Percentiles rank a stretch among this genome's conserved stretches.
phyloP scores from a whole-genome alignment of 1,284 basidiomycete genomes.

The Melampsora abietis-canadensis region DNA sequence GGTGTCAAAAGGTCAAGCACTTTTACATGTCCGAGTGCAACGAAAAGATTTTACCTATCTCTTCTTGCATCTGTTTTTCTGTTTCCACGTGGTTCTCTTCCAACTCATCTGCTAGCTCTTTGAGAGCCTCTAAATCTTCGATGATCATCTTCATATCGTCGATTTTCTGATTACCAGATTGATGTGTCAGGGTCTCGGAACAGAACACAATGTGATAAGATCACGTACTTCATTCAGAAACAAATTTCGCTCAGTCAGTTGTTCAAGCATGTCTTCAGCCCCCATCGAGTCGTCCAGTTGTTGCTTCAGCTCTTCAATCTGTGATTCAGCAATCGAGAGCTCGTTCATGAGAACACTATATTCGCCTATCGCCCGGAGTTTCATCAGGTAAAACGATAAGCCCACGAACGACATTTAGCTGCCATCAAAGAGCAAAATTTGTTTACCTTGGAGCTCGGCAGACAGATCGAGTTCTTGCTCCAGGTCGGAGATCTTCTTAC shows the following conservation, averaged over 20 bases:
- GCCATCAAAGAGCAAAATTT: conserved; percentile 18
- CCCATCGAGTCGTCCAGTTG: conserved; percentile 93
- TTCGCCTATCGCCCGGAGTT: conserved; percentile 60
- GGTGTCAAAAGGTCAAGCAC: conserved; percentile 12
- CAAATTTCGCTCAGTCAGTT: conserved; percentile 90
- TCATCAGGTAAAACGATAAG: conserved; percentile 45
- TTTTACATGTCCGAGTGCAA: conserved; percentile 44
- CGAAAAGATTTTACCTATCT: conserved; percentile 64
- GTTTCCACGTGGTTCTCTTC: conserved; percentile 95
- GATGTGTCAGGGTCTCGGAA: conserved; percentile 1
- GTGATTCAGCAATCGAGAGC: conserved; percentile 76
- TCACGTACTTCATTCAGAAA: conserved; percentile 72
- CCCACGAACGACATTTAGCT: conserved; percentile 39
- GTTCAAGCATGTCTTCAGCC: conserved; percentile 92
- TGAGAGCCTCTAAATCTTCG: conserved; percentile 90
- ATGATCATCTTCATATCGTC: conserved; percentile 93
- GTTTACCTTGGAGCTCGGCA: conserved; percentile 53
- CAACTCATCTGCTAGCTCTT: conserved; percentile 92
- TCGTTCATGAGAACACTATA: conserved; percentile 75
- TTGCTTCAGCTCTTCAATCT: conserved; percentile 87
- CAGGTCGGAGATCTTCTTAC: conserved; percentile 75
- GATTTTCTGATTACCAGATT: conserved; percentile 66
- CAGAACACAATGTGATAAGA: background rate
- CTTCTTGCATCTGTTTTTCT: conserved; percentile 84
- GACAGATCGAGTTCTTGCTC: conserved; percentile 71